Conservation (phyloP, 2,329 filamentous ascomycete species). For the Teratosphaeria gauchensis region DNA sequence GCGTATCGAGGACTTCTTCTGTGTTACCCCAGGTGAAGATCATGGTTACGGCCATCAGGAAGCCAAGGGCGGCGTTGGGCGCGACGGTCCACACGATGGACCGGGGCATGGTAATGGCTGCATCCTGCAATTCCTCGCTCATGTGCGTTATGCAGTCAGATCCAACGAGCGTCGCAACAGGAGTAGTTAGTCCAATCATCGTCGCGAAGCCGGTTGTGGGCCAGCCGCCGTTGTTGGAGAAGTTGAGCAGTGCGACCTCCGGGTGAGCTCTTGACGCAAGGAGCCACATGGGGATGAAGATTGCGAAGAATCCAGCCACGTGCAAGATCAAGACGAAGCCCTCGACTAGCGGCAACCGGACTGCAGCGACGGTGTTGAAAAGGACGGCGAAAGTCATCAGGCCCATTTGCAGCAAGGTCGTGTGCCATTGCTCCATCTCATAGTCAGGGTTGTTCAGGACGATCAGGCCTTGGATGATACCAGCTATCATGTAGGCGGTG, state of each 20-base stretch:
- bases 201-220: slow-evolving; percentile 25
- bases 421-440: slow-evolving; percentile 26
- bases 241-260: slow-evolving; percentile 9
- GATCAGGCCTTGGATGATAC: slow-evolving; percentile 26
- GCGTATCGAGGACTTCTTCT: neutral
- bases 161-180: slow-evolving; percentile 13
- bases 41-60: slow-evolving; percentile 20
- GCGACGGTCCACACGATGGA: slow-evolving; percentile 14
- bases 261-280: slow-evolving; percentile 13
- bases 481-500: slow-evolving; percentile 35
- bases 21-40: slow-evolving; percentile 23
- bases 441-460: slow-evolving; percentile 6
- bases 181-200: slow-evolving; percentile 34
- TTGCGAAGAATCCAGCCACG: slow-evolving; percentile 27
- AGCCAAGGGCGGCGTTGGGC: slow-evolving; percentile 15
- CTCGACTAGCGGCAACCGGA: slow-evolving; percentile 19
- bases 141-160: slow-evolving; percentile 18
- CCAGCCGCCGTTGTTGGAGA: slow-evolving; percentile 17
- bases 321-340: slow-evolving; percentile 19
- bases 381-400: slow-evolving; percentile 13
- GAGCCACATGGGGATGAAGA: slow-evolving; percentile 19
- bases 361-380: slow-evolving; percentile 21
- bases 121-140: slow-evolving; percentile 15
- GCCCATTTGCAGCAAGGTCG: slow-evolving; percentile 30
- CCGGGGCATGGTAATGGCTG: slow-evolving; percentile 10